These are phyloP conservation scores for Cercospora zeae-maydis DNA, from an alignment of 2,329 filamentous ascomycete species.

Conservation along the genomic window DNA sequence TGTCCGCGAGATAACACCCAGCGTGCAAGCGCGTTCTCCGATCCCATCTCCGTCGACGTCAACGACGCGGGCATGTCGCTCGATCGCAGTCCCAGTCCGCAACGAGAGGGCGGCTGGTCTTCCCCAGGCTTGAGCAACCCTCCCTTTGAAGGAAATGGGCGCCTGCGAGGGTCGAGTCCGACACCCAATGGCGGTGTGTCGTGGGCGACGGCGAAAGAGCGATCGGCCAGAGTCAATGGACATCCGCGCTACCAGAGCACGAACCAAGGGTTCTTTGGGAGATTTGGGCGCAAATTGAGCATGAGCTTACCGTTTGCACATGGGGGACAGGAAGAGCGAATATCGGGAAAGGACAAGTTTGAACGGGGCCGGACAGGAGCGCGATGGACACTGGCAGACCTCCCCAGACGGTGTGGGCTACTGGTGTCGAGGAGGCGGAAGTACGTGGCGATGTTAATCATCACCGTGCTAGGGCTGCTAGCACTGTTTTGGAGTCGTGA, in stretches of 20 bases:
- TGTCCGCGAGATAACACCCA: constrained; percentile 9
- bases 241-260: constrained; percentile 74
- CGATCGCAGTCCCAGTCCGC: constrained; percentile 82
- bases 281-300: constrained; percentile 77
- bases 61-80: constrained; percentile 62
- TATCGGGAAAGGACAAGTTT: constrained; percentile 75
- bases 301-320: constrained; percentile 68
- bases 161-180: constrained; percentile 63
- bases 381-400: constrained; percentile 19
- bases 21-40: constrained; percentile 8
- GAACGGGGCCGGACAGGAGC: constrained; percentile 47
- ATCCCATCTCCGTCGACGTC: constrained; percentile 10
- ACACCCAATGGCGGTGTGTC: constrained; percentile 54
- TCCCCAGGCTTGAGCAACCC: constrained; percentile 69
- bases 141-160: constrained; percentile 46
- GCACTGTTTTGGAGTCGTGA: constrained; percentile 30
- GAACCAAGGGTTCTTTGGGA: constrained; percentile 80
- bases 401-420: constrained; percentile 28
- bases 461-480: constrained; percentile 27
- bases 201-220: constrained; percentile 80
- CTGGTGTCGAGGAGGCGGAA: constrained; percentile 32
- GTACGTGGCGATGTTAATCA: constrained; percentile 27
- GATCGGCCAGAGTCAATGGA: constrained; percentile 66
- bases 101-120: constrained; percentile 82
- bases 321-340: constrained; percentile 44